These are phyloP conservation scores for Auricularia sp. DNA, from an alignment of 768 basidiomycete genomes.

Conservation along the genomic window DNA sequence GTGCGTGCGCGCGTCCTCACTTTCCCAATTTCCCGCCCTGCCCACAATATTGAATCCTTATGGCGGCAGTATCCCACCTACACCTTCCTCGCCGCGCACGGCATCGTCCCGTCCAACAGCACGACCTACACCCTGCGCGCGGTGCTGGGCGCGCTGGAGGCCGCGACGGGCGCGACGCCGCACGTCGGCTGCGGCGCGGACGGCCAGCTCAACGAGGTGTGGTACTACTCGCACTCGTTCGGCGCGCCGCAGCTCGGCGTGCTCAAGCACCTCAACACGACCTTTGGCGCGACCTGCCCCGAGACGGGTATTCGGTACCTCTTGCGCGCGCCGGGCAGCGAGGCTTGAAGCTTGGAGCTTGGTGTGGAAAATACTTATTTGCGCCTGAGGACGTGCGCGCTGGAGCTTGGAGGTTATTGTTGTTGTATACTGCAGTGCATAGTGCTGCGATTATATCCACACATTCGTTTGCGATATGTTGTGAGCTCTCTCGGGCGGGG, in stretches of 20 bases:
- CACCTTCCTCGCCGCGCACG: conserved; percentile 56
- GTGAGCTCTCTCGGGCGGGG: no score
- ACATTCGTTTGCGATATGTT: no score
- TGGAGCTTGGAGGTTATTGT: no score
- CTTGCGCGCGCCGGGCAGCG: background rate
- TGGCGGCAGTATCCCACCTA: conserved; percentile 53
- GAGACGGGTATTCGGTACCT: conserved; percentile 3
- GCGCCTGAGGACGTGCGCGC: no score
- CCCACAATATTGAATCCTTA: conserved; percentile 21
- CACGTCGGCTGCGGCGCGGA: conserved; percentile 53
- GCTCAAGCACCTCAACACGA: conserved; percentile 1
- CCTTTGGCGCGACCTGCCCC: conserved; percentile 1
- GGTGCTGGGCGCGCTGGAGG: conserved; percentile 43
- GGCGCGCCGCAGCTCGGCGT: conserved; percentile 1
- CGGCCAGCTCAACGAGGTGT: conserved; percentile 45
- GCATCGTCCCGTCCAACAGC: conserved; percentile 59
- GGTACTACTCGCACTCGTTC: conserved; percentile 6
- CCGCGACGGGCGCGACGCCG: conserved; percentile 52
- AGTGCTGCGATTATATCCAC: no score
- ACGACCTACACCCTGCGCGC: conserved; percentile 49
- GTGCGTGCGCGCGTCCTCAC: conserved; percentile 3
- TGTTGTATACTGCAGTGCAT: no score
- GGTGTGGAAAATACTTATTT: no score
- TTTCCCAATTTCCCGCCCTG: background rate
- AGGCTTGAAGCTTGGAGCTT: background rate